Conservation (phyloP, 768 basidiomycete species). For the Hysterangium stoloniferum region DNA sequence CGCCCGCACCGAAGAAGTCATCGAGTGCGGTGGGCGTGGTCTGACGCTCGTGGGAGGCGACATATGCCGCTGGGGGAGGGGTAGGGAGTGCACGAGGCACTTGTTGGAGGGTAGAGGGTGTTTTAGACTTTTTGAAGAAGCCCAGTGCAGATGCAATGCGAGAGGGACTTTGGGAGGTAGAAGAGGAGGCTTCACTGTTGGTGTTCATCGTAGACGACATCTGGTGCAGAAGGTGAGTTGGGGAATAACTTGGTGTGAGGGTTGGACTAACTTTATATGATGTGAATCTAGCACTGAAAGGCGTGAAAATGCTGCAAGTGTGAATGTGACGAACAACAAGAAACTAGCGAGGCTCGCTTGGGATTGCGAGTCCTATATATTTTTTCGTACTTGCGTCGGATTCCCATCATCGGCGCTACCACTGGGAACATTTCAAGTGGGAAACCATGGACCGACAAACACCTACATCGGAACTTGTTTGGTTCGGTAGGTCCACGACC, state of each 20-base stretch:
- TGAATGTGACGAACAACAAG: background rate
- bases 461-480: background rate
- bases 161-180: background rate
- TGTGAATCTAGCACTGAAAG: background rate
- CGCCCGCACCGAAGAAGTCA: background rate
- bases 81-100: background rate
- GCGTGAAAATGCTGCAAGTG: background rate
- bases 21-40: background rate
- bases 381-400: background rate
- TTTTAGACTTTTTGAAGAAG: background rate
- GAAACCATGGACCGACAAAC: background rate
- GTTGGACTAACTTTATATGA: background rate
- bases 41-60: background rate
- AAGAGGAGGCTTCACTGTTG: too few species aligned
- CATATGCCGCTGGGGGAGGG: conserved; percentile 2
- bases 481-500: too few species aligned
- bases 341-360: background rate
- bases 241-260: background rate
- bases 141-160: background rate
- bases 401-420: background rate
- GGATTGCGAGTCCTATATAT: background rate
- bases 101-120: background rate
- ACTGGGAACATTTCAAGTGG: background rate
- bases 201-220: background rate
- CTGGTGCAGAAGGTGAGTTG: background rate